Conservation (phyloP, 495 filamentous ascomycete genomes). For the Rhypophila decipiens region DNA sequence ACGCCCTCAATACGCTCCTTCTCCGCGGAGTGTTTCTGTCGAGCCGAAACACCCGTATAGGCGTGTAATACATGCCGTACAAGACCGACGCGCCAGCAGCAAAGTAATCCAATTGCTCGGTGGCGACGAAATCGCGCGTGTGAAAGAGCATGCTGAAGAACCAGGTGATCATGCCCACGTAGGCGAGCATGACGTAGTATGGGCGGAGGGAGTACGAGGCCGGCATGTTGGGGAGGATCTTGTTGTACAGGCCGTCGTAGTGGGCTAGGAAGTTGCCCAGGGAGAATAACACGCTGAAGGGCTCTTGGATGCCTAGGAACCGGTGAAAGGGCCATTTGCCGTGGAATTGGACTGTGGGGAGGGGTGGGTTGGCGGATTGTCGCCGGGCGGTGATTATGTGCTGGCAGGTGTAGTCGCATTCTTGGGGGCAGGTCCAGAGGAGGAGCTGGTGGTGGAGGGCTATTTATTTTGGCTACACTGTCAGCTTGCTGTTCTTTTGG, state of each 20-base stretch:
- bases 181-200: constrained; percentile 78
- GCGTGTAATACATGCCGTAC: constrained; percentile 81
- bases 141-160: constrained; percentile 86
- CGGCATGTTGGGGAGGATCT: constrained; percentile 63
- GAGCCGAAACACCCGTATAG: constrained; percentile 73
- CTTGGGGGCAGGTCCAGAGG: constrained; percentile 74
- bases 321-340: constrained; percentile 99
- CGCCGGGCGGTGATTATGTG: constrained; percentile 81
- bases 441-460: constrained; percentile 65
- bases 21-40: constrained; percentile 56
- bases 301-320: constrained; percentile 88
- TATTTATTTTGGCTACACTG: constrained; percentile 12
- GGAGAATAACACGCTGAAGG: constrained; percentile 87
- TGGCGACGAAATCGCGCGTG: constrained; percentile 73
- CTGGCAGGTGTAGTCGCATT: constrained; percentile 98
- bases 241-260: constrained; percentile 59
- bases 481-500: neutral
- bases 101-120: constrained; percentile 95
- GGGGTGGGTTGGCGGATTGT: constrained; percentile 45
- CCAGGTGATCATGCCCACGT: constrained; percentile 79
- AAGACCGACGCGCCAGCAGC: constrained; percentile 85
- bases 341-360: constrained; percentile 83
- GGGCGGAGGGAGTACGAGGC: constrained; percentile 63
- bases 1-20: constrained; percentile 56
- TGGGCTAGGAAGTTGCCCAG: constrained; percentile 87